Conservation (phyloP, 2,329 filamentous ascomycete genomes). For the Fusarium cyanostomum region DNA sequence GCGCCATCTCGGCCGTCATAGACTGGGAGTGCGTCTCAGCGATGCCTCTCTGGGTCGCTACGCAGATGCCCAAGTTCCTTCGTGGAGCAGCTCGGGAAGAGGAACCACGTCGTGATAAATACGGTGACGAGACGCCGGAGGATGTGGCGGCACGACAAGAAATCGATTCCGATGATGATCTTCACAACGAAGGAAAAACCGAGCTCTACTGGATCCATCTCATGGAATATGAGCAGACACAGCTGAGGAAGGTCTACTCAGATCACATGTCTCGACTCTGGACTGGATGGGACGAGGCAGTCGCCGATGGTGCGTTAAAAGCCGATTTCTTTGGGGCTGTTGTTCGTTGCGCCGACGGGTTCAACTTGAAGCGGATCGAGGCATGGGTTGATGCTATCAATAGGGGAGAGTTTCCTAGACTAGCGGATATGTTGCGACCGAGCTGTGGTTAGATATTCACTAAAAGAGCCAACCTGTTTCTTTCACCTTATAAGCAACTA, state of each 20-base stretch:
- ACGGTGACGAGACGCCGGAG: constrained; percentile 42
- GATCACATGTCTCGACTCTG: constrained; percentile 45
- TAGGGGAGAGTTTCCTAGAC: neutral
- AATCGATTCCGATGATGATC: constrained; percentile 18
- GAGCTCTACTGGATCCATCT: constrained; percentile 53
- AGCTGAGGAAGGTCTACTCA: constrained; percentile 46
- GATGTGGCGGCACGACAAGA: neutral
- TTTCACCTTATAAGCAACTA: no score
- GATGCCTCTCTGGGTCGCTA: constrained; percentile 51
- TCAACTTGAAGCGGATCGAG: neutral
- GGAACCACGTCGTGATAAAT: constrained; percentile 45
- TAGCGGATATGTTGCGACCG: neutral
- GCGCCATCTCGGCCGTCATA: constrained; percentile 49
- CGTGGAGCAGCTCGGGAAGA: constrained; percentile 39
- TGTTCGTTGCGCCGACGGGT: neutral
- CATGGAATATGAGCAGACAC: constrained; percentile 53
- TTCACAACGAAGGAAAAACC: constrained; percentile 53
- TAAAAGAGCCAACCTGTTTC: no score
- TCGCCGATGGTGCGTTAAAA: constrained; percentile 36
- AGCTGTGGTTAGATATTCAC: neutral
- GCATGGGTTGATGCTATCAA: constrained; percentile 1
- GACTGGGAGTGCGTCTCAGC: constrained; percentile 57
- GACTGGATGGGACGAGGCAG: constrained; percentile 46
- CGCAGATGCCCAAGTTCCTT: constrained; percentile 49
- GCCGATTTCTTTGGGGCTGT: constrained; percentile 43